phyloP scores from a whole-genome alignment of 2,329 filamentous ascomycete genomes.

The Lojkania enalia region DNA sequence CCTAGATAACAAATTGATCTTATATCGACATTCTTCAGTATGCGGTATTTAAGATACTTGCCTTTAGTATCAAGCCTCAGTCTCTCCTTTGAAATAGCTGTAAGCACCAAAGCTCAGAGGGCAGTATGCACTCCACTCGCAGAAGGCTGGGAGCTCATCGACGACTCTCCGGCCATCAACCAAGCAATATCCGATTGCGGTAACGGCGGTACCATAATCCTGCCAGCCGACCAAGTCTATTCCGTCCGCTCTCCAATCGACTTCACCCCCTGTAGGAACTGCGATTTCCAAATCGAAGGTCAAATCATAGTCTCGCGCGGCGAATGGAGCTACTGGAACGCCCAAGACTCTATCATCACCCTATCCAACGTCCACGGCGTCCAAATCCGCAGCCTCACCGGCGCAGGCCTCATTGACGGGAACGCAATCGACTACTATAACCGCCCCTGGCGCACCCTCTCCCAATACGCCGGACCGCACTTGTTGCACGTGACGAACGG shows the following conservation, averaged over 20 bases:
- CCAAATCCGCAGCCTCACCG: constrained; percentile 47
- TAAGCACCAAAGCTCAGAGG: too few relatives aligned
- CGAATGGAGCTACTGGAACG: constrained; percentile 49
- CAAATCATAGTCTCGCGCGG: constrained; percentile 44
- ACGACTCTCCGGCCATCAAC: constrained; percentile 51
- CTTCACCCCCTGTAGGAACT: constrained; percentile 47
- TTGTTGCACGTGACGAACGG: constrained; percentile 28
- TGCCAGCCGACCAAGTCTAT: constrained; percentile 47
- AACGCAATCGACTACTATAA: constrained; percentile 48
- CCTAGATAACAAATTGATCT: too few relatives aligned
- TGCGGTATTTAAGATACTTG: too few relatives aligned
- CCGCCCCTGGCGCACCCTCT: constrained; percentile 38
- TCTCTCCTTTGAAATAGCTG: too few relatives aligned
- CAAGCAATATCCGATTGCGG: constrained; percentile 49
- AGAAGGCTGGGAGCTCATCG: constrained; percentile 37
- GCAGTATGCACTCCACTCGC: constrained; percentile 35
- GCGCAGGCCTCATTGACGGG: constrained; percentile 51
- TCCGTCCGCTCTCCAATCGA: constrained; percentile 47
- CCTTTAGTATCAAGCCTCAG: too few relatives aligned
- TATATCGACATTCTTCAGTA: too few relatives aligned
- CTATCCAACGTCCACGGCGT: constrained; percentile 44
- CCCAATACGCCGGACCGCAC: constrained; percentile 2
- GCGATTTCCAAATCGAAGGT: constrained; percentile 53
- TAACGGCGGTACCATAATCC: constrained; percentile 50
- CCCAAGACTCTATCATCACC: constrained; percentile 44